Evolutionary conservation across 139 green algal species (phyloP).

Genomic region (Yamagishiella unicocca): DNA sequence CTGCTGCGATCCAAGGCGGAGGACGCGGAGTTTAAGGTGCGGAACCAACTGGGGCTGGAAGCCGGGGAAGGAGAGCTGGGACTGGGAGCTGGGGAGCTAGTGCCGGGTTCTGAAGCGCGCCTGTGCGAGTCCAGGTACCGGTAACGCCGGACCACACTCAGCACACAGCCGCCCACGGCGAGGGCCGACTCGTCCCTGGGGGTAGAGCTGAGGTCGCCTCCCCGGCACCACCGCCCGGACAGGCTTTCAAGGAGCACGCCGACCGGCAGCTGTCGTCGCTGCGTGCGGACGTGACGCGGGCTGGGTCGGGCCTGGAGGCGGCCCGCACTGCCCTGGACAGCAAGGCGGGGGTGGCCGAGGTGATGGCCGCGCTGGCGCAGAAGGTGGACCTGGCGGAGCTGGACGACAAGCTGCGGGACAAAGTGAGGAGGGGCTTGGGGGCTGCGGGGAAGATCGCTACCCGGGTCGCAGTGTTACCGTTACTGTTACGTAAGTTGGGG

Average conservation of each 20-base stretch:
- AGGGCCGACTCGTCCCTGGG: too few relatives aligned
- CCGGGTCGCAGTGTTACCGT: too few relatives aligned
- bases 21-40: slow-evolving; percentile 48
- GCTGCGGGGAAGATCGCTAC: too few relatives aligned
- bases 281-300: slow-evolving; percentile 25
- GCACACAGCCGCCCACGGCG: too few relatives aligned
- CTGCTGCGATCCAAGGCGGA: slow-evolving; percentile 53
- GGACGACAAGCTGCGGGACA: slow-evolving; percentile 51
- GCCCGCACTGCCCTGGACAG: slow-evolving; percentile 10
- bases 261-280: slow-evolving; percentile 22
- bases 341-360: slow-evolving; percentile 44
- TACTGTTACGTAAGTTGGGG: too few relatives aligned
- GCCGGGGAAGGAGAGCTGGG: not conserved
- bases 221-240: too few relatives aligned
- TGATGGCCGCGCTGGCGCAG: slow-evolving; percentile 41
- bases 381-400: slow-evolving; percentile 50
- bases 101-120: not conserved
- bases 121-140: too few relatives aligned
- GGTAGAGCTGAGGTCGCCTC: too few relatives aligned
- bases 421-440: slow-evolving; percentile 41
- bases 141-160: too few relatives aligned
- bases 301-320: slow-evolving; percentile 31
- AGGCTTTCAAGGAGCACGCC: slow-evolving; percentile 37
- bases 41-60: not conserved
- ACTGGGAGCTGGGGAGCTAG: not conserved